A percentile compares a stretch with the other conserved stretches of the same genome.
Evolutionary conservation across 2,329 filamentous ascomycete genomes (phyloP).

Genomic region (Magnaporthiopsis incrustans): DNA sequence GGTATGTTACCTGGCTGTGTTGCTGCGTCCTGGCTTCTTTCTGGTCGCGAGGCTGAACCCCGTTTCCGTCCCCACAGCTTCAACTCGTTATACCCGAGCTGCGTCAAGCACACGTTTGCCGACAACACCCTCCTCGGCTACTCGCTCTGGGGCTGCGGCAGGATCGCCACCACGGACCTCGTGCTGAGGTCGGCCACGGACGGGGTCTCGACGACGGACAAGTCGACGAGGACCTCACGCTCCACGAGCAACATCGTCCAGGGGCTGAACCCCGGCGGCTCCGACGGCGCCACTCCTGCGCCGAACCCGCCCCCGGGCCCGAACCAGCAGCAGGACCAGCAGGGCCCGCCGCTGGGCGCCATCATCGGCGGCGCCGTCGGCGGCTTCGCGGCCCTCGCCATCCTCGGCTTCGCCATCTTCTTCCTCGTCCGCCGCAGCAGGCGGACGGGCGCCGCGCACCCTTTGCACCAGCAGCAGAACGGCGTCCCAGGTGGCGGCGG

Average conservation of each 20-base stretch:
- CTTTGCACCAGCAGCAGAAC: not conserved
- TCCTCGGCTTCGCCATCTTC: conserved; percentile 21
- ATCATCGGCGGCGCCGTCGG: conserved; percentile 26
- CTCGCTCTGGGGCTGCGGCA: conserved; percentile 22
- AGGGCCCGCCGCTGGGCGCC: conserved; percentile 14
- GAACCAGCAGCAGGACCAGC: conserved; percentile 3
- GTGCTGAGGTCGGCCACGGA: conserved; percentile 16
- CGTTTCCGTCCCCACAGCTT: conserved; percentile 12
- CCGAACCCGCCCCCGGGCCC: no score
- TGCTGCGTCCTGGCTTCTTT: not conserved
- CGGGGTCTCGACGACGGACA: conserved; percentile 3
- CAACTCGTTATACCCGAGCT: conserved; percentile 17
- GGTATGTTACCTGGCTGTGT: conserved; percentile 17
- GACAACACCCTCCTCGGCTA: conserved; percentile 18
- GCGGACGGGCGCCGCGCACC: conserved; percentile 10
- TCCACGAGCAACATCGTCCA: not conserved
- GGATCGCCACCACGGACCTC: conserved; percentile 13
- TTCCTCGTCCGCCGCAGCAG: conserved; percentile 21
- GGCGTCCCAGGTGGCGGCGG: not conserved
- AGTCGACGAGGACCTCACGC: not conserved
- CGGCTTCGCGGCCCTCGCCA: conserved; percentile 20
- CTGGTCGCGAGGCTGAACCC: not conserved
- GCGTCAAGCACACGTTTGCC: conserved; percentile 22
- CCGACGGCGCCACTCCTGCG: not conserved
- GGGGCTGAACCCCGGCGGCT: no score